Base-by-base conservation (phyloP, 2,329 filamentous ascomycete genomes). In the Stemphylium lycopersici region DNA sequence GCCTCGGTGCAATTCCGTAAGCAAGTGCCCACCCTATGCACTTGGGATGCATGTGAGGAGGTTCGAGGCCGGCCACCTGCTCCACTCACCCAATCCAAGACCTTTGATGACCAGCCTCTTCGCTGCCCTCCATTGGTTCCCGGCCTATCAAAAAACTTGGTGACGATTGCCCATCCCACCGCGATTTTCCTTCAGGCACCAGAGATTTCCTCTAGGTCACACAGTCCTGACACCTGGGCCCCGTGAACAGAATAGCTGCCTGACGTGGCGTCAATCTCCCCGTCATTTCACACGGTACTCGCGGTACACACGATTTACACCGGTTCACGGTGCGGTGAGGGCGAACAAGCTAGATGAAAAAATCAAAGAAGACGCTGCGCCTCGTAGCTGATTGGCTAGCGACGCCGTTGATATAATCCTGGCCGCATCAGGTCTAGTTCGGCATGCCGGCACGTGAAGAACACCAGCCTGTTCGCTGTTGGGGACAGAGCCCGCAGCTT, bases 1-100 rank as follows among this genome's bases (percentile, higher is more conserved):
- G 56, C 36, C 58, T 60, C 51, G 46, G 56, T 48, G 46, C 45
- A 38, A 53, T 55, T 56, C 52, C 59, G 58, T 66, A 66, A 67
- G 54, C 61, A 56, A 56, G 56, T 46, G 43, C 55, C 52, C 53
- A 59, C 39, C 33, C n/a, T 18, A 43, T 43, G 38, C 44, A 44
- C 43, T 48, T 54, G 44, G 39, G 24, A 56, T 52, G 50, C 46
- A 57, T 54, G 47, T 56, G 57, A 55, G 49, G 34, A 50, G 47
- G 43, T 52, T 61, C 52, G 48, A 58, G 42, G 52, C 56, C 55
- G 47, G 39, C 26, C 48, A 42, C 42, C 33, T 47, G 43, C 56
- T 57, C 53, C 57, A 59, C 58, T 42, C 55, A 51, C 59, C 59
- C 57, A 50, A 15, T 50, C 56, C 48, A 56, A 45, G 26, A 32